These are phyloP conservation scores for Suillus variegatus DNA, from an alignment of 768 basidiomycete genomes.

Conservation along the genomic window DNA sequence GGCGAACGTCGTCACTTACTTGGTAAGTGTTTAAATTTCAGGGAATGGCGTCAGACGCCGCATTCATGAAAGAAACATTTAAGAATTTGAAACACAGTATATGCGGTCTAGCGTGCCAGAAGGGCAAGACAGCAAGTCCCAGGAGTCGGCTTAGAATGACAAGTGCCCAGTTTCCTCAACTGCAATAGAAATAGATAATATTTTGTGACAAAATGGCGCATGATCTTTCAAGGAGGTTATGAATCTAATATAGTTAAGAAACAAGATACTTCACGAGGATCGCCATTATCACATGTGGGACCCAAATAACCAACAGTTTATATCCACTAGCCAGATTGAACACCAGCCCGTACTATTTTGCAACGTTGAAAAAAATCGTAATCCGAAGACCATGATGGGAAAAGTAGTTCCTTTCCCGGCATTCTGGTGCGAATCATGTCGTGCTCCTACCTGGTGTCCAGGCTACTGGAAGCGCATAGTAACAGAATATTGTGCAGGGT, in stretches of 20 bases:
- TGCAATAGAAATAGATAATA: not conserved
- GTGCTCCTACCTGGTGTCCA: not conserved
- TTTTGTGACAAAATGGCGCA: not conserved
- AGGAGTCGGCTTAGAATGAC: not conserved
- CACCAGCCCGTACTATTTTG: not conserved
- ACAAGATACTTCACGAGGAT: not conserved
- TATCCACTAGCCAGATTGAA: not conserved
- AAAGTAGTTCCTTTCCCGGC: not conserved
- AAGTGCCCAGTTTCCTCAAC: not conserved
- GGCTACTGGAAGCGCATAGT: not conserved
- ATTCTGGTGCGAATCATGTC: slow-evolving; percentile 1
- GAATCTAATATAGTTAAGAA: not conserved
- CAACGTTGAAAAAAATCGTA: not conserved
- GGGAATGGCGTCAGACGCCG: not conserved
- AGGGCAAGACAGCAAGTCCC: not conserved
- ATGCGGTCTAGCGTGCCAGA: not conserved
- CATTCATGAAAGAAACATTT: not conserved
- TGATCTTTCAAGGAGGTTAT: not conserved
- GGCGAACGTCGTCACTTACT: not conserved
- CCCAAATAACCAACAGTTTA: not conserved
- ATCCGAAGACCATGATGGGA: not conserved
- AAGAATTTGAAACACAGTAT: not conserved
- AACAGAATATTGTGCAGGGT: not conserved
- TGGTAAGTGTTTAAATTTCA: not conserved
- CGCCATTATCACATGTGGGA: not conserved